Percentiles rank a stretch among this genome's conserved stretches.
phyloP scores from a whole-genome alignment of 495 filamentous ascomycete species.

The Hypomontagnella submonticulosa region DNA sequence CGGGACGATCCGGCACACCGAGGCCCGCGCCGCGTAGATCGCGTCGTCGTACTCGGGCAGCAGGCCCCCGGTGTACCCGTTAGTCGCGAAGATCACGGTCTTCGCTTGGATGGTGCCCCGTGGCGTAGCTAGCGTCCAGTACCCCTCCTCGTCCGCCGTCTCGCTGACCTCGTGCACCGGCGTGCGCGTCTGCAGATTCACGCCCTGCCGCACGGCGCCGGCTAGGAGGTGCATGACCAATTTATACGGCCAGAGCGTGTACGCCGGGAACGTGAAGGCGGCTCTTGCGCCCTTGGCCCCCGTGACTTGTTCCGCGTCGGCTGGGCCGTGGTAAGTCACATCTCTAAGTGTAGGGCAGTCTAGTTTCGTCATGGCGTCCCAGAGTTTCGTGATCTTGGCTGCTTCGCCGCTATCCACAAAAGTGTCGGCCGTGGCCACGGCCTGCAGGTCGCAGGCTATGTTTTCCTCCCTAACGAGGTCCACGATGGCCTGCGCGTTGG shows the following conservation, averaged over 20 bases:
- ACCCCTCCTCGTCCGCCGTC: conserved; percentile 43
- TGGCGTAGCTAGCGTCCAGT: conserved; percentile 60
- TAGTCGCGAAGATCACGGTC: conserved; percentile 69
- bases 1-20: conserved; percentile 19
- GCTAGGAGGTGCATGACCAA: conserved; percentile 67
- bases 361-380: conserved; percentile 52
- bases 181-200: conserved; percentile 50
- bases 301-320: conserved; percentile 31
- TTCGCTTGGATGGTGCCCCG: conserved; percentile 59
- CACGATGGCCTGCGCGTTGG: conserved; percentile 57
- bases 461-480: conserved; percentile 54
- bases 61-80: conserved; percentile 68
- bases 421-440: conserved; percentile 58
- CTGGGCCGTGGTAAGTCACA: conserved; percentile 45
- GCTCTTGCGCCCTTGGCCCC: conserved; percentile 30
- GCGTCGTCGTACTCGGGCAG: conserved; percentile 60
- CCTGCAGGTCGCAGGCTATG: conserved; percentile 59
- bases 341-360: conserved; percentile 48
- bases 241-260: conserved; percentile 64
- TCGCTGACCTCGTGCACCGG: conserved; percentile 37
- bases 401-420: conserved; percentile 55
- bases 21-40: conserved; percentile 67
- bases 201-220: conserved; percentile 48
- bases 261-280: conserved; percentile 47
- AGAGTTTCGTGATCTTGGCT: conserved; percentile 48